These are phyloP conservation scores for Xylaria sp. DNA, from an alignment of 2,329 filamentous ascomycete species.

Conservation along the genomic window DNA sequence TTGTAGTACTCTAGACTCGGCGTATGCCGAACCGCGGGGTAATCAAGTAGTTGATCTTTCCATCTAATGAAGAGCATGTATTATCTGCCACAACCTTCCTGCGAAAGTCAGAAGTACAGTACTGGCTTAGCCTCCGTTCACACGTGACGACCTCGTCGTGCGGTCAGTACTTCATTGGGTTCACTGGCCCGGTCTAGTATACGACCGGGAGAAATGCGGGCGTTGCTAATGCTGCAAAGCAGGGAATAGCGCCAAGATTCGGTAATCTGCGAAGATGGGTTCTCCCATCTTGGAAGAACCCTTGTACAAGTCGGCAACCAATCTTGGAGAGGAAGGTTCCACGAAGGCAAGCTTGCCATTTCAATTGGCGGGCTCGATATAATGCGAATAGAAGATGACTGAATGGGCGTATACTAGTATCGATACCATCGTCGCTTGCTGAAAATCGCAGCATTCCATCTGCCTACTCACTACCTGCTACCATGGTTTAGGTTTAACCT, in stretches of 20 bases:
- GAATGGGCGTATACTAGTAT: not conserved
- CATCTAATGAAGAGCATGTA: not conserved
- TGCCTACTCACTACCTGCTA: no score
- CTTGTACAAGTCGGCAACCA: conserved; percentile 24
- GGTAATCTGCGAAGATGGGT: conserved; percentile 24
- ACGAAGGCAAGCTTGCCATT: not conserved
- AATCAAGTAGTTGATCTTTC: not conserved
- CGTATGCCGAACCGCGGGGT: not conserved
- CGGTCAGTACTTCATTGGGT: conserved; percentile 2
- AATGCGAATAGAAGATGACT: not conserved
- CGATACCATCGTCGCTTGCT: not conserved
- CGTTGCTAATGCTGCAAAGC: conserved; percentile 15
- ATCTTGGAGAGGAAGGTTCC: conserved; percentile 29
- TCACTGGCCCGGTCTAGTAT: not conserved
- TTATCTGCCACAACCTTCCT: not conserved
- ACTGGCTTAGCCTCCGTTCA: not conserved
- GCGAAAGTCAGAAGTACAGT: not conserved
- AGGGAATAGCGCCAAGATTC: conserved; percentile 32
- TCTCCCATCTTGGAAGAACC: conserved; percentile 24
- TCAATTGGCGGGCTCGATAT: conserved; percentile 1
- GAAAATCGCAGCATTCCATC: not conserved
- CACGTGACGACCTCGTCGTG: conserved; percentile 21
- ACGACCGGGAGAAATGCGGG: not conserved
- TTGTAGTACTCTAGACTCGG: not conserved
- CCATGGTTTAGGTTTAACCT: not conserved